Conservation (phyloP, 1,284 basidiomycete species). For the Cryptococcus sp. region DNA sequence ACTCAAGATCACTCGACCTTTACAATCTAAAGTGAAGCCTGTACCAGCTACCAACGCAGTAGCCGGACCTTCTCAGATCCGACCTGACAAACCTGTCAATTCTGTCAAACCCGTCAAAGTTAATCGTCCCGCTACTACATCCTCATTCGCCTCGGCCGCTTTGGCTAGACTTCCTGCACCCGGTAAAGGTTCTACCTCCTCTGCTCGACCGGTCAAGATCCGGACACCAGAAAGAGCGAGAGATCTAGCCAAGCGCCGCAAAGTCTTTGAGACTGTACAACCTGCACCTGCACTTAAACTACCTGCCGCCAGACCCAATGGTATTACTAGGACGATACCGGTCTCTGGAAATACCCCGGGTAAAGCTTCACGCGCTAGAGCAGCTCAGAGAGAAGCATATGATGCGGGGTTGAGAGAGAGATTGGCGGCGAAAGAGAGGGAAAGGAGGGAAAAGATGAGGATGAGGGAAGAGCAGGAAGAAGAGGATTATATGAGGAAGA, state of each 20-base stretch:
- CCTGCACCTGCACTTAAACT: neutral
- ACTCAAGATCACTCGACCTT: no score
- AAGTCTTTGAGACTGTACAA: constrained; percentile 23
- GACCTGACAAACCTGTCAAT: neutral
- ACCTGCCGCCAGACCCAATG: neutral
- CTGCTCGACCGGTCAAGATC: constrained; percentile 15
- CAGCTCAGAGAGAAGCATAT: constrained; percentile 18
- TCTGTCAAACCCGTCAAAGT: neutral
- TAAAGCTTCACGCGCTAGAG: constrained; percentile 22
- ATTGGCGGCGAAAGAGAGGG: constrained; percentile 11
- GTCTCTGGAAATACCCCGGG: constrained; percentile 28
- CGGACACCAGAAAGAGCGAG: constrained; percentile 23
- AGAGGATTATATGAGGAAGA: constrained; percentile 15
- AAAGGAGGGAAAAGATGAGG: constrained; percentile 7
- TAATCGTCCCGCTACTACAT: constrained; percentile 6
- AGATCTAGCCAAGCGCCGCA: constrained; percentile 17
- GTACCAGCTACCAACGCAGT: no score
- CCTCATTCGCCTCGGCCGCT: constrained; percentile 26
- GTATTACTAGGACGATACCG: constrained; percentile 13
- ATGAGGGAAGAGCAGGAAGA: constrained; percentile 22
- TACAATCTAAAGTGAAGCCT: no score
- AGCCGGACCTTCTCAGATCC: neutral
- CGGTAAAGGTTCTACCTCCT: constrained; percentile 15
- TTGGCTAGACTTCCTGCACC: constrained; percentile 27
- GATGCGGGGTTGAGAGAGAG: constrained; percentile 15